Base-by-base conservation (phyloP, 148 eudicot genomes). In the Nepenthes mirabilis region DNA sequence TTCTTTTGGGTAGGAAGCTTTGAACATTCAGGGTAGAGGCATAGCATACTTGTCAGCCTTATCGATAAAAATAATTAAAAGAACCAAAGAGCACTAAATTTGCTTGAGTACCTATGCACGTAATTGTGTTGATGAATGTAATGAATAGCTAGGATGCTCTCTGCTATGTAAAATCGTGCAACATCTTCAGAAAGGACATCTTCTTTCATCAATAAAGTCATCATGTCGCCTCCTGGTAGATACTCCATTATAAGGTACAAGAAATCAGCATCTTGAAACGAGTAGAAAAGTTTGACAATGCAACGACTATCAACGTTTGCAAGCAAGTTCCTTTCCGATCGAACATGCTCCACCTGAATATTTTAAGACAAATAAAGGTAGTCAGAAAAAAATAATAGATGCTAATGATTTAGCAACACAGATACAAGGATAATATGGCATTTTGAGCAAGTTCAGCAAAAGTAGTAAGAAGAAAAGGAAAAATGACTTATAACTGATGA, bases 181-280 rank as follows among this genome's bases (percentile, higher is more conserved):
- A 85, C 87, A 61, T 82, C 91, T 68, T 85, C 87, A 3, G 87
- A 77, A 71, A 85, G 84, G 52, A 71, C 55, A 60, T 85, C 91
- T 67, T 85, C 82, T 73, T 84, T 77, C 87, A 85, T 85, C 51
- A 85, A 69, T 40, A 82, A 68, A 45, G 91, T 85, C 91, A 85
- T 85, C 47, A 85, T 85, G 55, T 85, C 91, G 64, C 91, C 91
- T 60, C 91, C 91, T 37, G 91, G 91, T 68, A 85, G 72, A 72
- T 85, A 85, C 58, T 85, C 91, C 91, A 85, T 85, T 51, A 85
- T 82, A 55, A 85, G 91, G 77, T 85, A 85, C 63, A 85, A 69
- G 59, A 62, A 85, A 36, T 75, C 80, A 11, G 87, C 68, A 77
- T 85, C 91, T 69, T 82, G 91, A 62, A 85, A 85, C 47, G 91